A percentile compares a stretch with the other conserved stretches of the same genome.
These are phyloP conservation scores for Polytolypa hystricis DNA, from an alignment of 2,329 filamentous ascomycete genomes.

Conservation along the genomic window DNA sequence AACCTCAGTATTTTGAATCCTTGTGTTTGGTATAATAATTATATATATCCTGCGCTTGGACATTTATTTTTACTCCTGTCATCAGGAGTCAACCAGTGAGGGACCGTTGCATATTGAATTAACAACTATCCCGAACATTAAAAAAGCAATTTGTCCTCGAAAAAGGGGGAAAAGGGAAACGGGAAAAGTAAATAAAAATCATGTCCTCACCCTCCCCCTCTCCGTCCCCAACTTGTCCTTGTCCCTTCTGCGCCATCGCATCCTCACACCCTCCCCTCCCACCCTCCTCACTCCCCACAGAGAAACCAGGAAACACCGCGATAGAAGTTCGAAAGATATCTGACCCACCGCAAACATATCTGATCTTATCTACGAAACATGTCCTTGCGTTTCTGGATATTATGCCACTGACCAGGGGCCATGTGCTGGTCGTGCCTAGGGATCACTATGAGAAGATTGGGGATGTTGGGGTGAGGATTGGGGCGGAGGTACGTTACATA, in stretches of 20 bases:
- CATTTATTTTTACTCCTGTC: too few relatives aligned
- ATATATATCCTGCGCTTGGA: too few relatives aligned
- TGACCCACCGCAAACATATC: constrained; percentile 21
- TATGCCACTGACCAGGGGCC: constrained; percentile 71
- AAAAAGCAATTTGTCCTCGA: too few relatives aligned
- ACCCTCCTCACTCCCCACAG: constrained; percentile 16
- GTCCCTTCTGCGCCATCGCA: constrained; percentile 50
- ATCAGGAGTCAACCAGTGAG: too few relatives aligned
- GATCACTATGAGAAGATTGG: constrained; percentile 66
- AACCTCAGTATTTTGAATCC: too few relatives aligned
- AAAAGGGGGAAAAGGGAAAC: too few relatives aligned
- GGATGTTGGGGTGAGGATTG: constrained; percentile 54
- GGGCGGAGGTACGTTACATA: constrained; percentile 52
- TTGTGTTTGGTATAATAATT: too few relatives aligned
- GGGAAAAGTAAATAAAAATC: too few relatives aligned
- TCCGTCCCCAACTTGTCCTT: constrained; percentile 34
- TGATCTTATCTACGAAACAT: constrained; percentile 66
- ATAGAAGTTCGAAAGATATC: not conserved
- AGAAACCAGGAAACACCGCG: constrained; percentile 17
- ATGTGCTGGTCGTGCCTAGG: constrained; percentile 72
- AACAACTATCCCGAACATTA: too few relatives aligned
- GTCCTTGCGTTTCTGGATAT: constrained; percentile 90
- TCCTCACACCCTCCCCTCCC: constrained; percentile 35
- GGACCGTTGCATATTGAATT: too few relatives aligned
- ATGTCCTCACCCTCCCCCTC: not conserved